These are phyloP conservation scores for Prunus yedoensis DNA, from an alignment of 331 rosid species.

Conservation along the genomic window DNA sequence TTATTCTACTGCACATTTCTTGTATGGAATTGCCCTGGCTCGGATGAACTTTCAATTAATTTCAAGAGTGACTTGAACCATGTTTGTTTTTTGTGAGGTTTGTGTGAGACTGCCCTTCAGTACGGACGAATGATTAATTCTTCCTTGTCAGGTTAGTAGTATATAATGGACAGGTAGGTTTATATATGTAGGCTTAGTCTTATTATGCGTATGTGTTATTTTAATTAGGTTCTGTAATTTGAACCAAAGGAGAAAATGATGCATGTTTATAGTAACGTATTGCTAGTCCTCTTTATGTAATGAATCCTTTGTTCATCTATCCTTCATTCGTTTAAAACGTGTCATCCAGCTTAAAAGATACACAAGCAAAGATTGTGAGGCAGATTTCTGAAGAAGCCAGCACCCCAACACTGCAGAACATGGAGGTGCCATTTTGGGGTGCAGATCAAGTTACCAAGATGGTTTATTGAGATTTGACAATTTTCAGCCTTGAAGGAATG, in stretches of 20 bases:
- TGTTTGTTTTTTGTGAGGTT: constrained; percentile 59
- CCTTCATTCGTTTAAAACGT: constrained; percentile 16
- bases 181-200: constrained; percentile 49
- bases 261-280: constrained; percentile 54
- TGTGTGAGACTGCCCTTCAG: constrained; percentile 58
- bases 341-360: constrained; percentile 28
- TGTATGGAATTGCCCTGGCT: constrained; percentile 50
- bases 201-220: constrained; percentile 44
- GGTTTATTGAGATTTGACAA: neutral
- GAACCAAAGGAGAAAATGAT: constrained; percentile 33
- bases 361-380: constrained; percentile 24
- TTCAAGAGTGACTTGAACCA: constrained; percentile 42
- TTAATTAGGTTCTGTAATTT: constrained; percentile 53
- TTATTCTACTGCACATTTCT: constrained; percentile 33
- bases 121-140: constrained; percentile 51
- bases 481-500: constrained; percentile 1
- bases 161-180: constrained; percentile 56
- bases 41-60: constrained; percentile 19
- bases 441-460: neutral
- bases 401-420: neutral
- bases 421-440: constrained; percentile 14
- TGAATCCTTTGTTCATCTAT: constrained; percentile 32
- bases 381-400: constrained; percentile 21
- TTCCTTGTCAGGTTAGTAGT: constrained; percentile 55
- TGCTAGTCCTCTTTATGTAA: constrained; percentile 30